Evolutionary conservation across 2,329 filamentous ascomycete species (phyloP).

Genomic region (Rutstroemia sp.): DNA sequence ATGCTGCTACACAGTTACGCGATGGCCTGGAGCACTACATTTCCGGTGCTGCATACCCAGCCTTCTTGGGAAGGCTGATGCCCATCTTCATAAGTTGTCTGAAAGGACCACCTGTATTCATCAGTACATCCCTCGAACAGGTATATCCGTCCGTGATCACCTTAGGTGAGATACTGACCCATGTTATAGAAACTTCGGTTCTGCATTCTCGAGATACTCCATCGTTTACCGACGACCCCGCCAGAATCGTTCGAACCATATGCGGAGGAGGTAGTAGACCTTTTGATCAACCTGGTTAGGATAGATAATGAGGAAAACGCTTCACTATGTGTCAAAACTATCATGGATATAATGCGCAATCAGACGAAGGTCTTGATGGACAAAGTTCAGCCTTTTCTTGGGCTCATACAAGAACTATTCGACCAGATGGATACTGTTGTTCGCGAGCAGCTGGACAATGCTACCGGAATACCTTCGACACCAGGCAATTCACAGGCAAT

Average conservation of each 20-base stretch:
- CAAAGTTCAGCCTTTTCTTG: slow-evolving; percentile 83
- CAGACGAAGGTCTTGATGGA: slow-evolving; percentile 75
- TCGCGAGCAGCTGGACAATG: slow-evolving; percentile 81
- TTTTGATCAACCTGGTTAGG: slow-evolving; percentile 80
- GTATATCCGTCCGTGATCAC: slow-evolving; percentile 38
- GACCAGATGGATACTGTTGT: slow-evolving; percentile 91
- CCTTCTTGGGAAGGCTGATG: slow-evolving; percentile 81
- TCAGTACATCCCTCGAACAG: slow-evolving; percentile 85
- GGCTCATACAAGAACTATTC: slow-evolving; percentile 91
- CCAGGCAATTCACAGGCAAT: slow-evolving; percentile 61
- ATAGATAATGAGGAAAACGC: slow-evolving; percentile 98
- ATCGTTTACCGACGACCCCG: slow-evolving; percentile 70
- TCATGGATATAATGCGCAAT: slow-evolving; percentile 92
- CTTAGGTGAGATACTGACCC: slow-evolving; percentile 4
- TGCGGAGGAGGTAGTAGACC: slow-evolving; percentile 80
- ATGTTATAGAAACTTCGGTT: slow-evolving; percentile 70
- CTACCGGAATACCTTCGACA: slow-evolving; percentile 56
- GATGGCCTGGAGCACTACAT: slow-evolving; percentile 90
- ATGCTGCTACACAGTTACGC: slow-evolving; percentile 77
- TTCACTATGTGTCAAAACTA: slow-evolving; percentile 95
- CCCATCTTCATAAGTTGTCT: slow-evolving; percentile 84
- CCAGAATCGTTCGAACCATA: slow-evolving; percentile 80
- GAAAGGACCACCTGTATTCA: slow-evolving; percentile 80
- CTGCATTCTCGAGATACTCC: slow-evolving; percentile 88
- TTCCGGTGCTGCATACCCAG: slow-evolving; percentile 64